A percentile compares a stretch with the other conserved stretches of the same genome.
Evolutionary conservation across 2,329 filamentous ascomycete genomes (phyloP).

Genomic region (Alternaria incomplexa): DNA sequence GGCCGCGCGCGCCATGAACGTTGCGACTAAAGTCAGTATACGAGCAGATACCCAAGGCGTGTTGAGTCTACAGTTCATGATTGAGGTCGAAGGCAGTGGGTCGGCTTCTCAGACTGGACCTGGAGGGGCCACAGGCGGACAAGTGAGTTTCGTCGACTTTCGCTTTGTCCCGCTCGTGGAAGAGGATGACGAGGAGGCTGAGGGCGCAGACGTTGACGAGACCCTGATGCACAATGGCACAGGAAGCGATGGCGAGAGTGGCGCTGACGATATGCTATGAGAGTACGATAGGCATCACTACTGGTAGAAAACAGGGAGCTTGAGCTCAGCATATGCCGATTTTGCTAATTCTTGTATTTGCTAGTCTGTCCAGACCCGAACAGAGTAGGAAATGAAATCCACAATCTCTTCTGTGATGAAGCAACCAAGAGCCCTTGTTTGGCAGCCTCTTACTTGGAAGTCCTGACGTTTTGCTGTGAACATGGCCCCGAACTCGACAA

Average conservation of each 20-base stretch:
- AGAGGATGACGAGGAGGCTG: constrained; percentile 42
- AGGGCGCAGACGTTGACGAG: constrained; percentile 20
- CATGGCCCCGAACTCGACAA: not conserved
- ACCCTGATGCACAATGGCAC: constrained; percentile 22
- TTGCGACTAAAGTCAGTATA: constrained; percentile 90
- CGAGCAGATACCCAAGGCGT: constrained; percentile 88
- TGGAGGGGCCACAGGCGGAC: constrained; percentile 50
- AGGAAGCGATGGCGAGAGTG: constrained; percentile 6
- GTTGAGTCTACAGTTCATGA: constrained; percentile 93
- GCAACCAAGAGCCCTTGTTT: not conserved
- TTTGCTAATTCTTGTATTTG: not conserved
- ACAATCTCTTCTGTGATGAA: not conserved
- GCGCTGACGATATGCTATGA: not conserved
- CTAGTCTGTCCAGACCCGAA: not conserved
- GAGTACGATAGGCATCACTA: not conserved
- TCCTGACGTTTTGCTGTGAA: not conserved
- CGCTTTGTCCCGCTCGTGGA: constrained; percentile 76
- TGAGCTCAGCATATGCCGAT: not conserved
- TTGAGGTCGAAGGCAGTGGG: constrained; percentile 70
- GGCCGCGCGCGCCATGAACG: constrained; percentile 88
- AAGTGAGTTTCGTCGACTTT: constrained; percentile 79
- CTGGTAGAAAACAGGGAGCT: not conserved
- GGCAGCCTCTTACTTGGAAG: not conserved
- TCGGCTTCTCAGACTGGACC: not conserved
- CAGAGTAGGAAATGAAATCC: not conserved